Evolutionary conservation across 768 basidiomycete species (phyloP).

Genomic region (Boletus rufocinnamomeus): DNA sequence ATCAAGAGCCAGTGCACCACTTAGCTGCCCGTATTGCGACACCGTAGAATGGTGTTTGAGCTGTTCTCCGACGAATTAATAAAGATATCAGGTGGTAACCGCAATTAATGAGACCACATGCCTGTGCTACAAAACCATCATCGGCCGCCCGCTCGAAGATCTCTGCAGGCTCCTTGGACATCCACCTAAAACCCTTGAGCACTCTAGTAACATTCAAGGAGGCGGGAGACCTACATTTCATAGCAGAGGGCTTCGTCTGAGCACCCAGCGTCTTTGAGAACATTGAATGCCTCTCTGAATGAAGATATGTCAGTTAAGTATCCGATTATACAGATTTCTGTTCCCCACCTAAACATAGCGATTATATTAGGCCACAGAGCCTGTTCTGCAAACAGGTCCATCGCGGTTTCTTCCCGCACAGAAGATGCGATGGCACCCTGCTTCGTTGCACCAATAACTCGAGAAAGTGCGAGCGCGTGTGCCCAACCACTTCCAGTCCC

Average conservation of each 20-base stretch:
- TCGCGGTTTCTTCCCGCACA: constrained; percentile 60
- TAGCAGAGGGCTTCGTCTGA: constrained; percentile 68
- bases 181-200: constrained; percentile 49
- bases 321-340: neutral
- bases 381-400: constrained; percentile 68
- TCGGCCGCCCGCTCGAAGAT: constrained; percentile 70
- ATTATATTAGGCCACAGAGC: constrained; percentile 70
- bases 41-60: constrained; percentile 62
- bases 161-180: constrained; percentile 71
- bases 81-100: neutral
- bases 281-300: constrained; percentile 59
- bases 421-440: constrained; percentile 65
- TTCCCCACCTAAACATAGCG: constrained; percentile 52
- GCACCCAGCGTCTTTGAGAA: constrained; percentile 63
- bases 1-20: constrained; percentile 56
- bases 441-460: constrained; percentile 61
- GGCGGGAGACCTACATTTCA: constrained; percentile 50
- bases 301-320: neutral
- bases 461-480: constrained; percentile 53
- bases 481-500: constrained; percentile 50
- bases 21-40: constrained; percentile 64
- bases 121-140: constrained; percentile 63
- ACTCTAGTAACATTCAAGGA: neutral
- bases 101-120: constrained; percentile 18
- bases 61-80: constrained; percentile 31